A percentile compares a stretch with the other conserved stretches of the same genome.
These are phyloP conservation scores for Amylostereum chailletii DNA, from an alignment of 1,284 basidiomycete species.

Conservation along the genomic window DNA sequence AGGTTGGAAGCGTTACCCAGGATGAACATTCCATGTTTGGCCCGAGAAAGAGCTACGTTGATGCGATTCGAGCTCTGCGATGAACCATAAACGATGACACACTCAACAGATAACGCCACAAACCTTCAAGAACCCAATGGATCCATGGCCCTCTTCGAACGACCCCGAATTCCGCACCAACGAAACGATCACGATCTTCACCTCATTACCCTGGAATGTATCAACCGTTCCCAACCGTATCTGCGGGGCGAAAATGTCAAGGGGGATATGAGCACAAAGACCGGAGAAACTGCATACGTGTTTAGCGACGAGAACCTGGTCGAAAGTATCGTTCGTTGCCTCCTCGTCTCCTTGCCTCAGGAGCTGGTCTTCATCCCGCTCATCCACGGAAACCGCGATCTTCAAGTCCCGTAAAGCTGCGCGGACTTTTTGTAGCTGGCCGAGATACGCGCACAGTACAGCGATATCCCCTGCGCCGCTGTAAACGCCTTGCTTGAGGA, in stretches of 20 bases:
- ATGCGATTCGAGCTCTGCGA: conserved; percentile 32
- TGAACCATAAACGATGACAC: background rate
- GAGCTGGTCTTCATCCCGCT: conserved; percentile 54
- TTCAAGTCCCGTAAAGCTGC: conserved; percentile 42
- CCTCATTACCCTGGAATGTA: conserved; percentile 71
- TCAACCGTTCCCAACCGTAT: conserved; percentile 67
- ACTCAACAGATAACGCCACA: conserved; percentile 1
- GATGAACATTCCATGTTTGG: conserved; percentile 63
- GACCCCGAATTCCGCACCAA: conserved; percentile 59
- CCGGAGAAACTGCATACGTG: conserved; percentile 26
- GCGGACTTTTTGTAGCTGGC: conserved; percentile 42
- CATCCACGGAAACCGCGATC: conserved; percentile 59
- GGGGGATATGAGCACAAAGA: background rate
- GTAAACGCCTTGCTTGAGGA: conserved; percentile 38
- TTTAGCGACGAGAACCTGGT: conserved; percentile 27
- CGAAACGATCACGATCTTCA: conserved; percentile 60
- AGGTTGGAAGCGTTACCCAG: conserved; percentile 57
- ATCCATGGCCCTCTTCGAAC: conserved; percentile 19
- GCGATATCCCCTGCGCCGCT: conserved; percentile 51
- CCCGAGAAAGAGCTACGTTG: conserved; percentile 69
- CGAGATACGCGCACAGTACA: conserved; percentile 68
- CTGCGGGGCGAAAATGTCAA: conserved; percentile 21
- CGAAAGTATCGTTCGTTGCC: conserved; percentile 18
- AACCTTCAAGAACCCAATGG: conserved; percentile 70
- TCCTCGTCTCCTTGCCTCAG: conserved; percentile 33